Conservation (phyloP, 345 rosid genomes). For the Boechera divaricarpa region DNA sequence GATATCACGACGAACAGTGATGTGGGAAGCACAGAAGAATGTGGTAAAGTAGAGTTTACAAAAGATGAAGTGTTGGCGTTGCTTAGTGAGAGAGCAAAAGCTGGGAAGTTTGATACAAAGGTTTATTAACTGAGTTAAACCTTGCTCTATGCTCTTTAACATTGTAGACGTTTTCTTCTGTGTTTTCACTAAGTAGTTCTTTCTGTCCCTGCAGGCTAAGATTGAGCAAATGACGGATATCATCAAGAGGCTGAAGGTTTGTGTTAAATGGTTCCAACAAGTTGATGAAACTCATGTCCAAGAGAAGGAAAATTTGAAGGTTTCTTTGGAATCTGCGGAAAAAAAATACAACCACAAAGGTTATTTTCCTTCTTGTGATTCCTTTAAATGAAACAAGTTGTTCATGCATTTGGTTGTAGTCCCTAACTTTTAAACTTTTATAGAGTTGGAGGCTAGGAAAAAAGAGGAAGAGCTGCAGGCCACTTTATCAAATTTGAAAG, state of each 20-base stretch:
- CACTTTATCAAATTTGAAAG: conserved; percentile 51
- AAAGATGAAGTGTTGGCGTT: conserved; percentile 77
- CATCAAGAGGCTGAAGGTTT: conserved; percentile 69
- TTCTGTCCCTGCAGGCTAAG: conserved; percentile 56
- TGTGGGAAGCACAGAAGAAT: conserved; percentile 52
- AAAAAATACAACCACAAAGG: conserved; percentile 60
- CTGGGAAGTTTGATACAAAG: conserved; percentile 78
- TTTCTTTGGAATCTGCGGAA: conserved; percentile 60
- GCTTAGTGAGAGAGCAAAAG: conserved; percentile 72
- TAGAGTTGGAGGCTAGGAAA: conserved; percentile 64
- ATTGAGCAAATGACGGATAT: conserved; percentile 60
- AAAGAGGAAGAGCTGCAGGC: conserved; percentile 57
- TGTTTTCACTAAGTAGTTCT: neutral
- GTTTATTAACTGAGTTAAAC: conserved; percentile 40
- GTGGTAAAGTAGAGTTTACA: conserved; percentile 54
- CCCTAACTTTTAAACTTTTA: conserved; percentile 7
- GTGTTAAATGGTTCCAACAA: conserved; percentile 81
- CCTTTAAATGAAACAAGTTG: neutral
- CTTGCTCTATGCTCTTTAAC: neutral
- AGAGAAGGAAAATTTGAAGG: conserved; percentile 58
- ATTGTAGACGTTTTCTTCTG: conserved; percentile 8
- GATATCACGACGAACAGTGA: conserved; percentile 52
- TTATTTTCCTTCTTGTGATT: conserved; percentile 28
- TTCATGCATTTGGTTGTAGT: neutral
- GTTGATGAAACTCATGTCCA: conserved; percentile 60